These are phyloP conservation scores for Chlamydomonas eustigma DNA, from an alignment of 139 green algal genomes.

Conservation along the genomic window DNA sequence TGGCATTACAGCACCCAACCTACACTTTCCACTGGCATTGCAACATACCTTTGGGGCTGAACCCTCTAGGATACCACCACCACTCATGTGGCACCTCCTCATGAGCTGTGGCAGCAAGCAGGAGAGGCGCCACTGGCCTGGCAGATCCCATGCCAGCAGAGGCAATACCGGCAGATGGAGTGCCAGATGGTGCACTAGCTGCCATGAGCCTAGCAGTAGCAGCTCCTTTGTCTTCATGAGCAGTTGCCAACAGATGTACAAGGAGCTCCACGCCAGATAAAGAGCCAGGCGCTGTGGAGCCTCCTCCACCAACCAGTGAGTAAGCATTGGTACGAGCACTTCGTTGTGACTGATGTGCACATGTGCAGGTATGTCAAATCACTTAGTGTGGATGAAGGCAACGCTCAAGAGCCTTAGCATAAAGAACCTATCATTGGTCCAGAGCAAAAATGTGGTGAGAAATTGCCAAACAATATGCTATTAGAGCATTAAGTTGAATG, in stretches of 20 bases:
- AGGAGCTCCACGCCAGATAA: constrained; percentile 62
- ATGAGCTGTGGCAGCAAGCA: constrained; percentile 51
- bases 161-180: neutral
- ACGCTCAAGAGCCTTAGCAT: too few species aligned
- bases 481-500: too few species aligned
- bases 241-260: constrained; percentile 75
- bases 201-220: neutral
- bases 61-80: constrained; percentile 52
- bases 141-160: neutral
- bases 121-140: neutral
- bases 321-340: constrained; percentile 56
- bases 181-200: neutral
- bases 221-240: constrained; percentile 54
- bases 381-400: too few species aligned
- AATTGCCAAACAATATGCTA: too few species aligned
- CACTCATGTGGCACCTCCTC: constrained; percentile 65
- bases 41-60: neutral
- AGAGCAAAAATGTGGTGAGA: too few species aligned
- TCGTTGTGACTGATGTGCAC: too few species aligned
- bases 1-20: too few species aligned
- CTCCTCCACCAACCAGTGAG: constrained; percentile 56
- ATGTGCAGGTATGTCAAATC: too few species aligned
- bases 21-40: too few species aligned
- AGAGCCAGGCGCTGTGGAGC: neutral
- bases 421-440: too few species aligned